These are phyloP conservation scores for Lasiosphaeria hispida DNA, from an alignment of 495 filamentous ascomycete genomes.

Conservation along the genomic window DNA sequence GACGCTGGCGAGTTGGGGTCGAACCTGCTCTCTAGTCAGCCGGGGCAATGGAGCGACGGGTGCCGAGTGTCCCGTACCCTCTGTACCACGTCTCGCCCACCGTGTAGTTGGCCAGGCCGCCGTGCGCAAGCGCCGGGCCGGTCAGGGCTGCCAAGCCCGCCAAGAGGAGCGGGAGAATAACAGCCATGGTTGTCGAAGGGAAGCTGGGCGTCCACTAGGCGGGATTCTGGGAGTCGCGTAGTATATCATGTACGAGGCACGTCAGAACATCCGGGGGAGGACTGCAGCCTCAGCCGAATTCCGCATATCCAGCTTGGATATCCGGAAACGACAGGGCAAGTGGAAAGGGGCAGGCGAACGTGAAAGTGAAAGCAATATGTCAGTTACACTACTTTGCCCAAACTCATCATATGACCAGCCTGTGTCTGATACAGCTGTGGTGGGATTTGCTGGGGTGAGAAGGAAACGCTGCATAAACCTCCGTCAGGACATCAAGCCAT, in stretches of 20 bases:
- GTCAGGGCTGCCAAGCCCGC: slow-evolving; percentile 26
- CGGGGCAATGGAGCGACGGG: neutral
- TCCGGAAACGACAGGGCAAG: no score
- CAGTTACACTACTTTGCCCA: no score
- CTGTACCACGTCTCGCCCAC: slow-evolving; percentile 49
- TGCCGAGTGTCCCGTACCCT: slow-evolving; percentile 28
- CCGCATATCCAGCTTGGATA: no score
- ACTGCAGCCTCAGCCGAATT: no score
- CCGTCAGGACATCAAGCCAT: neutral
- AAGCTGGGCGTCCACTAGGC: neutral
- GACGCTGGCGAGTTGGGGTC: slow-evolving; percentile 35
- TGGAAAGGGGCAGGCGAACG: no score
- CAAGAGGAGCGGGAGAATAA: slow-evolving; percentile 25
- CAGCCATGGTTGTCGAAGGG: neutral
- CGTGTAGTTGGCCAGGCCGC: slow-evolving; percentile 48
- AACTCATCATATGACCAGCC: no score
- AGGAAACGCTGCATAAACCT: no score
- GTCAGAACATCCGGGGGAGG: no score
- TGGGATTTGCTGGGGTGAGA: neutral
- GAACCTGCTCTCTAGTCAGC: slow-evolving; percentile 31
- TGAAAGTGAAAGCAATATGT: no score
- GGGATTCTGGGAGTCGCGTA: neutral
- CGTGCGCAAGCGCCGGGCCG: slow-evolving; percentile 36
- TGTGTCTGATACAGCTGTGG: neutral
- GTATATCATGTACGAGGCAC: neutral